These are phyloP conservation scores for Panicum miliaceum DNA, from an alignment of 176 grass and related monocot species.

Conservation along the genomic window DNA sequence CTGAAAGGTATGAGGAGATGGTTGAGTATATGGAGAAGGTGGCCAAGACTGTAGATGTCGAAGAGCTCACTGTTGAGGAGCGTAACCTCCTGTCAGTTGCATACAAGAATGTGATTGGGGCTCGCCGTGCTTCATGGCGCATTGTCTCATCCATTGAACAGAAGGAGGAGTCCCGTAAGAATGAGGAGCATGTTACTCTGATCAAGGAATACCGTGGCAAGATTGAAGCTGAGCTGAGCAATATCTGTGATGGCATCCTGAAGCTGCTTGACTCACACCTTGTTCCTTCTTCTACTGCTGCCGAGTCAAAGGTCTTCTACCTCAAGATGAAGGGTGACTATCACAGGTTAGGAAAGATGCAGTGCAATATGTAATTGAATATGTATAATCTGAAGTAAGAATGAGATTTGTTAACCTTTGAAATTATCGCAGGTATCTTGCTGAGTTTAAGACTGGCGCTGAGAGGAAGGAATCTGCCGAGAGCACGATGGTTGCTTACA, in stretches of 20 bases:
- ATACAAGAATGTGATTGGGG: conserved; percentile 93
- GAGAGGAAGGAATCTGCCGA: conserved; percentile 86
- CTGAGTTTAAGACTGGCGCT: conserved; percentile 70
- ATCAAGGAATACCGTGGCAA: conserved; percentile 88
- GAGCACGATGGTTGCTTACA: conserved; percentile 80
- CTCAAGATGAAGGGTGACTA: conserved; percentile 98
- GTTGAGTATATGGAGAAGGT: conserved; percentile 96
- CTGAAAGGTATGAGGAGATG: conserved; percentile 87
- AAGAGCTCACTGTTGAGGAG: conserved; percentile 89
- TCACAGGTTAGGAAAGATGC: conserved; percentile 62
- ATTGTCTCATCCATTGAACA: conserved; percentile 94
- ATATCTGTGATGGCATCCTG: conserved; percentile 84
- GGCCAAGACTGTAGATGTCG: conserved; percentile 67
- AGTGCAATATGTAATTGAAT: not conserved
- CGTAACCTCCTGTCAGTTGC: conserved; percentile 88
- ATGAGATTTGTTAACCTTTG: conserved; percentile 1
- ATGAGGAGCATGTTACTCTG: conserved; percentile 68
- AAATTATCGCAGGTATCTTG: conserved; percentile 67
- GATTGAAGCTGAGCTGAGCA: conserved; percentile 82
- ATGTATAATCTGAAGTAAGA: not conserved
- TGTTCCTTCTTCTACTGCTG: conserved; percentile 68
- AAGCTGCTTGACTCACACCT: conserved; percentile 84
- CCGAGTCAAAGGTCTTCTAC: conserved; percentile 90
- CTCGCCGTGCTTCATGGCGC: conserved; percentile 88
- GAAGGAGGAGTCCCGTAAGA: conserved; percentile 84